Base-by-base conservation (phyloP, 768 basidiomycete species). In the Rhizopogon vulgaris region DNA sequence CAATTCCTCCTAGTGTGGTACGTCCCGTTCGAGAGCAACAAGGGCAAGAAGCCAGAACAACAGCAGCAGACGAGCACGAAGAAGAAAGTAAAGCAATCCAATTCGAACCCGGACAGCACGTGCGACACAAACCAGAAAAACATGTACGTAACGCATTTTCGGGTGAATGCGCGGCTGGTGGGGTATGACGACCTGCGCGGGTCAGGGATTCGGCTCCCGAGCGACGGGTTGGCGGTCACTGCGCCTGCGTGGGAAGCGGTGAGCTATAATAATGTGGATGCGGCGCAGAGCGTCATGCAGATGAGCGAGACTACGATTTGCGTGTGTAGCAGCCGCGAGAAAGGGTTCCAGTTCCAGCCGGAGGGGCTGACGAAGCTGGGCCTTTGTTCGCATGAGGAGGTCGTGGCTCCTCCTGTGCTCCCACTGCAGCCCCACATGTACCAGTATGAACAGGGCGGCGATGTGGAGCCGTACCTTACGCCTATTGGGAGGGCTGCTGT, bases 1-100 rank as follows among this genome's bases (percentile, higher is more conserved):
- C 78, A 79, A 51, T 92, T 86, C 60, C 73, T 94, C 30, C 75
- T 95, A 41, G 83, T 94, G 10, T 91, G 86, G 67, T 94, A 89
- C 65, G 83, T 85, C 50, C 78, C 80, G 0, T 78, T 79, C 62
- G 71, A 69, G 43, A 58, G 59, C n/a, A 49, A 30, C 12, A 59
- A 52, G 38, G 54, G 54, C 40, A 69, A 59, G 27, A 57, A 65
- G 40, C 0, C 55, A 3, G 63, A 67, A 38, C 22, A 32, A 12
- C 32, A 34, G 11, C 56, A 56, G 32, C 50, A 41, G 42, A 48
- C 55, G 43, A 41, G 46, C 56, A 70, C 60, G 54, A 72, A 72
- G 61, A 67, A 68, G 36, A 24, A 51, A 17, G 56, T 61, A 52
- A 52, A 30, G 58, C 66, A 54, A 56, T 56, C 64, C 9, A 63